phyloP scores from a whole-genome alignment of 164 flowering plant genomes.

The Akebia trifoliata region DNA sequence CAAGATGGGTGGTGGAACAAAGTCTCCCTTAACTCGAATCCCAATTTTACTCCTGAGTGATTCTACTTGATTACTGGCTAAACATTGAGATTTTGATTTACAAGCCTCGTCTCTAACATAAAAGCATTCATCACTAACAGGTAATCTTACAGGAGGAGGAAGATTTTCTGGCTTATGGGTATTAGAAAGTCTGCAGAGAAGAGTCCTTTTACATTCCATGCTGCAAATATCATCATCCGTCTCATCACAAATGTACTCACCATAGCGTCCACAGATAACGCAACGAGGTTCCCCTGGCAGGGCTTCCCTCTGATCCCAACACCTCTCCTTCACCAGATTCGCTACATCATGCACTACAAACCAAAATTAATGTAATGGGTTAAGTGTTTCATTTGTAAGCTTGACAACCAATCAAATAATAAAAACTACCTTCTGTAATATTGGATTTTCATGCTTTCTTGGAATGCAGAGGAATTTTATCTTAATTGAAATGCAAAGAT shows the following conservation, averaged over 20 bases:
- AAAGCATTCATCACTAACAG: constrained; percentile 69
- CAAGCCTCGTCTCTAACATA: constrained; percentile 54
- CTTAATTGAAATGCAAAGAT: too few species aligned
- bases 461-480: too few species aligned
- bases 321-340: constrained; percentile 46
- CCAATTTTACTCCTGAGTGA: constrained; percentile 51
- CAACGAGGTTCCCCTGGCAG: constrained; percentile 78
- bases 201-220: constrained; percentile 59
- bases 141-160: constrained; percentile 34
- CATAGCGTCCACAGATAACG: constrained; percentile 88
- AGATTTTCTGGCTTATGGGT: constrained; percentile 16
- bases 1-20: constrained; percentile 48
- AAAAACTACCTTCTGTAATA: background rate
- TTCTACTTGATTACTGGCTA: constrained; percentile 33
- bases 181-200: constrained; percentile 38
- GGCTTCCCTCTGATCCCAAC: constrained; percentile 83
- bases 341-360: constrained; percentile 1
- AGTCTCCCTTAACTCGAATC: constrained; percentile 55
- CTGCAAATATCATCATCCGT: constrained; percentile 96
- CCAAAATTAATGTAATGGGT: background rate
- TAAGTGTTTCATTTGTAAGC: too few species aligned
- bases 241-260: constrained; percentile 89
- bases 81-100: constrained; percentile 15
- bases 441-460: too few species aligned
- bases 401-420: background rate